Evolutionary conservation across 176 grass and related monocot genomes (phyloP).

Genomic region (Bothriochloa decipiens): DNA sequence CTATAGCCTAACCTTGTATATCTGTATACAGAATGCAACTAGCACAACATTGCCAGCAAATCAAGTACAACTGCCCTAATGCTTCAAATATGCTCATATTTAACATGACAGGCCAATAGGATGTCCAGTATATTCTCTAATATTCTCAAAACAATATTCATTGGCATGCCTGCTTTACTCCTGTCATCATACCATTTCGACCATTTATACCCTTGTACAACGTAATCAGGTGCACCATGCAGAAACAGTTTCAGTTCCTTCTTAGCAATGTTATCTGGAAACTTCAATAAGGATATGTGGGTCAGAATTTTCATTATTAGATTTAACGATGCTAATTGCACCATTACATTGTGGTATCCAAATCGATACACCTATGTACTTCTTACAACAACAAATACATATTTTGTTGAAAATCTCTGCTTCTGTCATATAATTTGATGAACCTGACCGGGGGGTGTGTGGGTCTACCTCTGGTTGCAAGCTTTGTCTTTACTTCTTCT

Average conservation of each 20-base stretch:
- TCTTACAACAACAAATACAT: too few species aligned
- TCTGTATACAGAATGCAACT: neutral
- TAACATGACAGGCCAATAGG: neutral
- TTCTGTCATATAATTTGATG: neutral
- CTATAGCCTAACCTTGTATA: neutral
- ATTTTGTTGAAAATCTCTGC: neutral
- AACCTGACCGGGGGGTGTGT: neutral
- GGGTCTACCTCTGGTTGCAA: neutral
- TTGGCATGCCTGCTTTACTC: neutral
- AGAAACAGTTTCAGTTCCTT: slow-evolving; percentile 12
- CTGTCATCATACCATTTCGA: neutral
- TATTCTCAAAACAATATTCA: neutral
- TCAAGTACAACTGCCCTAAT: neutral
- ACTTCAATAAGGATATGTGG: neutral
- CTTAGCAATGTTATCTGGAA: neutral
- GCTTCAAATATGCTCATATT: slow-evolving; percentile 2
- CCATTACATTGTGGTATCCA: neutral
- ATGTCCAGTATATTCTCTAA: neutral
- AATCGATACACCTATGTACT: too few species aligned
- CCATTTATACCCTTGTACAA: neutral
- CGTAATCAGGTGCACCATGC: neutral
- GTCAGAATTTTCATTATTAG: neutral
- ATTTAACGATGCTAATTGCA: neutral
- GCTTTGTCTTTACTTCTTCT: slow-evolving; percentile 12
- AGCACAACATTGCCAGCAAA: neutral